phyloP scores from a whole-genome alignment of 2,329 filamentous ascomycete genomes.

The Diaporthe citrichinensis region DNA sequence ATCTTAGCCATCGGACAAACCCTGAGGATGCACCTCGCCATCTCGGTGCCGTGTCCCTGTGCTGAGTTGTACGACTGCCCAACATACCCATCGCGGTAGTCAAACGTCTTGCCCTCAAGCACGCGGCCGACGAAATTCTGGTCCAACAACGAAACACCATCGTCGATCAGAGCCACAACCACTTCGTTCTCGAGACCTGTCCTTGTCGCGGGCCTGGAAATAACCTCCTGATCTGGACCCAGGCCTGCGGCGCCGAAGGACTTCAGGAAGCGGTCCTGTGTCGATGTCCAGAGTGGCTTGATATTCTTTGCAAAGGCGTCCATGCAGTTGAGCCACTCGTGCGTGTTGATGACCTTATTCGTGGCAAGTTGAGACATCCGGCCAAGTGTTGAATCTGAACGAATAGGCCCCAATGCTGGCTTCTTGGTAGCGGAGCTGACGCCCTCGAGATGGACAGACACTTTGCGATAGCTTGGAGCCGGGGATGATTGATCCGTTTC shows the following conservation, averaged over 20 bases:
- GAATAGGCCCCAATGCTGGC: too few relatives aligned
- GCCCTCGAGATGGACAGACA: not conserved
- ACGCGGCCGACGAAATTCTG: not conserved
- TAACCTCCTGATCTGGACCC: too few relatives aligned
- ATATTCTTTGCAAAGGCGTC: not conserved
- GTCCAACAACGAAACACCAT: not conserved
- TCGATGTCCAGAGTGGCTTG: not conserved
- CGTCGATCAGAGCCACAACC: slow-evolving; percentile 5
- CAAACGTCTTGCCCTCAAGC: not conserved
- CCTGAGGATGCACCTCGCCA: slow-evolving; percentile 16
- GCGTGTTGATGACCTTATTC: not conserved
- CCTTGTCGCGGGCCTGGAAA: not conserved
- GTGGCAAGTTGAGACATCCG: fast-evolving
- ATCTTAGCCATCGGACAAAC: slow-evolving; percentile 17
- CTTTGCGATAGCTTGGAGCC: not conserved
- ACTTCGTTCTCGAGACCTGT: not conserved
- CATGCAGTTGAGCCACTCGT: slow-evolving; percentile 7
- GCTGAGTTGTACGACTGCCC: slow-evolving; percentile 1
- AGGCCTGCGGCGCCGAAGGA: not conserved
- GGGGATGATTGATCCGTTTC: too few relatives aligned
- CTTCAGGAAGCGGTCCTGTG: not conserved
- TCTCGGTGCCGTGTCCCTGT: not conserved
- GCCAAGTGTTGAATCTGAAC: not conserved
- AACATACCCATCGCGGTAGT: not conserved
- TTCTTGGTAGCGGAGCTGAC: not conserved